phyloP scores from a whole-genome alignment of 495 filamentous ascomycete genomes.

The Penicillium ucsense region DNA sequence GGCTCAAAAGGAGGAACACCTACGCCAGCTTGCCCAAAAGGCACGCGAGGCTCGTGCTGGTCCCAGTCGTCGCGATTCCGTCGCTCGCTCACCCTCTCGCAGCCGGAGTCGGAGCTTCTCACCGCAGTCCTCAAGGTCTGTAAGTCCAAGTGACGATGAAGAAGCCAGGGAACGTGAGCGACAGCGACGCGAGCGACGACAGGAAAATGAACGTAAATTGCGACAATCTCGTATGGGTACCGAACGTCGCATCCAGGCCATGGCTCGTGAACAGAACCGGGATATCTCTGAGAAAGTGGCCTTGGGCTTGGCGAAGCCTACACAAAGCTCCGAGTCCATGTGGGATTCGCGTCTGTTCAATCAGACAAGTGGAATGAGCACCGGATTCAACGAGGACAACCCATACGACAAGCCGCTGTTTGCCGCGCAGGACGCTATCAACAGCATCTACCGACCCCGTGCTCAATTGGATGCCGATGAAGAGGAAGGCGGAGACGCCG shows the following conservation, averaged over 20 bases:
- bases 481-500: constrained; percentile 69
- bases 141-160: constrained; percentile 50
- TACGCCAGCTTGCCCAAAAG: constrained; percentile 82
- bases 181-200: constrained; percentile 64
- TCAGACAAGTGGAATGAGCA: constrained; percentile 76
- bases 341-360: constrained; percentile 96
- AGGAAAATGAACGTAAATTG: constrained; percentile 79
- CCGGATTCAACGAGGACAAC: constrained; percentile 96
- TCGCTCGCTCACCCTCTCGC: constrained; percentile 30
- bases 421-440: constrained; percentile 91
- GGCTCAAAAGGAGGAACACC: constrained; percentile 81
- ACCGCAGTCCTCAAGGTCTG: constrained; percentile 49
- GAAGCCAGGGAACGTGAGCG: constrained; percentile 65
- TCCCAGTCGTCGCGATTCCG: constrained; percentile 37
- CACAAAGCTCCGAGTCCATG: constrained; percentile 81
- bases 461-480: constrained; percentile 59
- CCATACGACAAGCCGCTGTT: constrained; percentile 96
- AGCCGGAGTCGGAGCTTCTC: constrained; percentile 44
- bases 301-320: constrained; percentile 89
- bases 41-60: constrained; percentile 70
- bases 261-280: constrained; percentile 91
- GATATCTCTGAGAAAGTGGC: constrained; percentile 98
- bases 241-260: constrained; percentile 77
- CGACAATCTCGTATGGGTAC: constrained; percentile 94
- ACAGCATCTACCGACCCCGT: constrained; percentile 82